Evolutionary conservation across 352 stramenopile genomes (phyloP), one percentile per base, ranked within the genome.

Genomic region (Globisporangium perplexum): DNA sequence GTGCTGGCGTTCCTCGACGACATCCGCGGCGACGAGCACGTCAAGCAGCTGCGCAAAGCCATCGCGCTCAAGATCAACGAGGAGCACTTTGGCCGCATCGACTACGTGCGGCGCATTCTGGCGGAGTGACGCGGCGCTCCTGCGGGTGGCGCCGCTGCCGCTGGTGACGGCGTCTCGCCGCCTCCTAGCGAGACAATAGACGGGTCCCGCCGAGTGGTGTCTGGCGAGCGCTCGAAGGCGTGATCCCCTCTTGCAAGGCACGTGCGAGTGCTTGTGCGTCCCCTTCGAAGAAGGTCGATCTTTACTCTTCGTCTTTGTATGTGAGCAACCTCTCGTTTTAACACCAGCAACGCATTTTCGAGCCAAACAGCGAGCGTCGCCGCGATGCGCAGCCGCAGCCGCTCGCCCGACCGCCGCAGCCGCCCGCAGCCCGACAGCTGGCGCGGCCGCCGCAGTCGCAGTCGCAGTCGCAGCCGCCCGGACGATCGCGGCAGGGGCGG

Each of bases 1-100:
- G 73, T 90, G 42, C 69, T 93, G 42, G 76, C 82, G 57, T 89
- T 90, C 43, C 60, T 90, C 45, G 79, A 93, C 57, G 72, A 80
- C 53, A 58, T 90, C 24, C 79, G 77, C 33, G 79, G 79, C 20
- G 68, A 90, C 49, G 66, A 88, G 10, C 56, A 84, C 18, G 74
- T 93, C 14, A 79, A 78, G 33, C 69, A 83, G 55, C 59, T 80
- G 14, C 83, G 83, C 59, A 94, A 94, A 60, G 50, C 71, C 2
- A 76, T 94, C 48, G 75, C 63, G 2, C 57, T 64, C 31, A 84
- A 80, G 57, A 75, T 94, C 63, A 86, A 66, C 30, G 77, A 67
- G 41, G 71, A 87, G 36, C 76, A 88, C 56, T 83, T 91, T 46
- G 47, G 66, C 7, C 77, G 78, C 55, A 78, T 94, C 45, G 83